Percentiles rank a stretch among this genome's conserved stretches.
Conservation (phyloP, 345 rosid species). For the Lepidium sativum region DNA sequence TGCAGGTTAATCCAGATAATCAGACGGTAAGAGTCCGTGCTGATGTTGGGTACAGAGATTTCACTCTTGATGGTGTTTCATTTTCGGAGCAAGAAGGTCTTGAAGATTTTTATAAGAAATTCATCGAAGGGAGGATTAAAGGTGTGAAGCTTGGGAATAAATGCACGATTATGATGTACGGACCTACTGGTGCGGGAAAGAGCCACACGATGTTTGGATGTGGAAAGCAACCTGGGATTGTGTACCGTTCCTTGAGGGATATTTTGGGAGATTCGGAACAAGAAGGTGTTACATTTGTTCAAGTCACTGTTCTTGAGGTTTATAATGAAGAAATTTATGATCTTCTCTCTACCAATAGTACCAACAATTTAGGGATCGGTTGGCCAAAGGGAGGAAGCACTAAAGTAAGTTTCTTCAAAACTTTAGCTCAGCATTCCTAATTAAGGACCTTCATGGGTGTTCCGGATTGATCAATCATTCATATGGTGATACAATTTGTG, state of each 20-base stretch:
- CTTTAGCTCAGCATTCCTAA: not conserved
- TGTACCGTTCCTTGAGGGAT: constrained; percentile 58
- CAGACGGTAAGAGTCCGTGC: constrained; percentile 66
- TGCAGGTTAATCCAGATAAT: constrained; percentile 53
- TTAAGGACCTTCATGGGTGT: not conserved
- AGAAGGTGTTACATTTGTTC: constrained; percentile 62
- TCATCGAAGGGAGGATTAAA: constrained; percentile 60
- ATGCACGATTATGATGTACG: constrained; percentile 95
- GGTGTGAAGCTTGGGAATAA: constrained; percentile 75
- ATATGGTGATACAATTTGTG: not conserved
- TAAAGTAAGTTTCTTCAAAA: constrained; percentile 32
- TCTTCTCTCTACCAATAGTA: constrained; percentile 57
- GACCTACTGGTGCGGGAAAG: constrained; percentile 96
- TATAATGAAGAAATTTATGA: constrained; percentile 94
- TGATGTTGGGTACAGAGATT: constrained; percentile 82
- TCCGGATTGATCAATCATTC: not conserved
- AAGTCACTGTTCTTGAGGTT: constrained; percentile 84
- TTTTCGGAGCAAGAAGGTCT: constrained; percentile 72
- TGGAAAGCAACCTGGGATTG: constrained; percentile 83
- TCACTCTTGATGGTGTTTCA: constrained; percentile 80
- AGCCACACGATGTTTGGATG: constrained; percentile 96
- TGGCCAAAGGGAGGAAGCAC: constrained; percentile 75
- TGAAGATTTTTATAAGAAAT: constrained; percentile 63
- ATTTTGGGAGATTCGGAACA: constrained; percentile 57
- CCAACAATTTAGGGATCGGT: constrained; percentile 63